A percentile compares a stretch with the other conserved stretches of the same genome.
Evolutionary conservation across 192 early-diverging fungal genomes (phyloP).

Genomic region (Umbelopsis vinacea): DNA sequence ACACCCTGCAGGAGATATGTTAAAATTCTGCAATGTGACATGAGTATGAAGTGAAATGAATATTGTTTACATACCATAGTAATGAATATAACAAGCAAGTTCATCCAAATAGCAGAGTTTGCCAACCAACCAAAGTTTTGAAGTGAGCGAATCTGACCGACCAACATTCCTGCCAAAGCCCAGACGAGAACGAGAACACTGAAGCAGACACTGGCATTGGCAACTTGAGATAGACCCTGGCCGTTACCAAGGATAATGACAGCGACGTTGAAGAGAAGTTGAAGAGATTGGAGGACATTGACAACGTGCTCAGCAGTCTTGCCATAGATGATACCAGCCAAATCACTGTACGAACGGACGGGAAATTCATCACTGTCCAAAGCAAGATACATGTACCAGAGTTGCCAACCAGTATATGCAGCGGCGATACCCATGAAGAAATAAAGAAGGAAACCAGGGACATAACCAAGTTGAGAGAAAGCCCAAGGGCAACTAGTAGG

Average conservation of each 20-base stretch:
- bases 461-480: conserved; percentile 29
- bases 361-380: conserved; percentile 26
- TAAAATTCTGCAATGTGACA: background rate
- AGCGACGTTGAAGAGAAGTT: conserved; percentile 28
- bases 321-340: conserved; percentile 29
- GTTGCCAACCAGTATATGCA: conserved; percentile 18
- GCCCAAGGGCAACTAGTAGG: conserved; percentile 27
- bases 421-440: conserved; percentile 24
- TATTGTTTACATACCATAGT: conserved; percentile 13
- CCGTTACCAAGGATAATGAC: conserved; percentile 31
- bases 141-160: conserved; percentile 34
- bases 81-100: conserved; percentile 25
- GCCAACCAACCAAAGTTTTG: conserved; percentile 29
- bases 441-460: conserved; percentile 26
- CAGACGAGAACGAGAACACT: conserved; percentile 27
- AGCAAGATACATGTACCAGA: conserved; percentile 23
- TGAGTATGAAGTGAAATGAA: background rate
- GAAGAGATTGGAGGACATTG: conserved; percentile 27
- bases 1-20: background rate
- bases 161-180: conserved; percentile 30
- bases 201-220: conserved; percentile 28
- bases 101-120: conserved; percentile 31
- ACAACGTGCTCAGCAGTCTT: conserved; percentile 14
- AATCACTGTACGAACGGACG: conserved; percentile 20
- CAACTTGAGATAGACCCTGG: conserved; percentile 25